Base-by-base conservation (phyloP, 75 land plant genomes). In the Ceratopteris richardii region DNA sequence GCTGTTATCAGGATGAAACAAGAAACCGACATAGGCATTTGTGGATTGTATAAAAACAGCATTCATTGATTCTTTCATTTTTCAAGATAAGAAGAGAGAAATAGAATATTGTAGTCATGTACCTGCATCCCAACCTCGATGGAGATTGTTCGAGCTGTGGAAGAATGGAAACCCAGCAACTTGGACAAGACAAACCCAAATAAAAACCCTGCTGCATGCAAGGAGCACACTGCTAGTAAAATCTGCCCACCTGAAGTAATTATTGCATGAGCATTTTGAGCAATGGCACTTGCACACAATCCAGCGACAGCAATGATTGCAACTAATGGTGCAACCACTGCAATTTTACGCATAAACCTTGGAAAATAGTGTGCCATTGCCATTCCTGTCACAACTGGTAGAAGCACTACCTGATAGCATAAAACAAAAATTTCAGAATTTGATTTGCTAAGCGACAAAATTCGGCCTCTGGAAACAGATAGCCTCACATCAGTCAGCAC, bases 121-220 rank as follows among this genome's bases (percentile, higher is more conserved):
- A 80, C 90, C 90, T 89, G 90, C 96, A 85, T 93, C 44, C 98
- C 98, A 73, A 93, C 98, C 59, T 88, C 96, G 42, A 93, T 93
- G 25, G 96, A 93, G 55, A 88, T 89, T 2, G 98, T 85, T 3
- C 90, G 65, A 3, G 85, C 80, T 20, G 87, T 80, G 44, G 86
- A 62, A 6, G 75, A 62, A 29, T 80, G 78, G 56, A 93, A 59
- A 6, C 87, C 80, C 19, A 89, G 65, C 44, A 79, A 20, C 51
- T 80, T 73, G 14, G 95, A 68, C 44, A 88, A 67, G 0, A 85
- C 9, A 51, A 76, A 93, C 6, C 98, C 98, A 54, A 85, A 80
- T 64, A 85, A 72, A 58, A 84, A 93, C 0, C 98, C 96, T 28
- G 81, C 61, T 12, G 66, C 65, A 74, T 89, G 98, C 28, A 93